Evolutionary conservation across 2,329 filamentous ascomycete genomes (phyloP).

Genomic region (Diatrype stigma): DNA sequence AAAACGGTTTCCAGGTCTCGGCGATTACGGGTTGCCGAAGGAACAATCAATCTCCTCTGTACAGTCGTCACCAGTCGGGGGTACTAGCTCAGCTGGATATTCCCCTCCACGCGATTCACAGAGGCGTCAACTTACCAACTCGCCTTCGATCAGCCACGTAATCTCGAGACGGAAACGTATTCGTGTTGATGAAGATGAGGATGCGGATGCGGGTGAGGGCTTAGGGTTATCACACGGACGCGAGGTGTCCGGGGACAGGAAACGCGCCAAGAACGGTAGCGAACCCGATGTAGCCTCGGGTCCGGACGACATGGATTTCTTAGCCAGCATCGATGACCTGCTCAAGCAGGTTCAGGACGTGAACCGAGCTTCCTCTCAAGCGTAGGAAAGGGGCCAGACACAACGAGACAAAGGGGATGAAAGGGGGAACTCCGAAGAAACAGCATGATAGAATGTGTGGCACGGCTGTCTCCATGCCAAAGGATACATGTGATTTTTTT

Average conservation of each 20-base stretch:
- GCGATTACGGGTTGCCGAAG: slow-evolving; percentile 31
- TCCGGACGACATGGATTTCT: slow-evolving; percentile 18
- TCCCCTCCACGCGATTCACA: slow-evolving; percentile 1
- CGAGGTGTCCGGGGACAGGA: slow-evolving; percentile 16
- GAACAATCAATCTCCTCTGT: slow-evolving; percentile 13
- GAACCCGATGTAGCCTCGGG: slow-evolving; percentile 6
- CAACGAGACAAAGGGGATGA: neutral
- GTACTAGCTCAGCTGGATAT: slow-evolving; percentile 6
- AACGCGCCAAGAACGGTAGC: slow-evolving; percentile 20
- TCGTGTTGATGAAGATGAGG: slow-evolving; percentile 1
- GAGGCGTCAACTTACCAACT: slow-evolving; percentile 11
- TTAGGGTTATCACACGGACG: slow-evolving; percentile 13
- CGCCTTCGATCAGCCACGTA: slow-evolving; percentile 13
- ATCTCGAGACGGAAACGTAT: slow-evolving; percentile 23
- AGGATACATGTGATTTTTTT: too few relatives aligned
- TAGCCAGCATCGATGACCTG: slow-evolving; percentile 23
- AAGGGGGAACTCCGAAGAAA: neutral
- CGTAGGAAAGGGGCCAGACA: neutral
- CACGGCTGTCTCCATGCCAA: too few relatives aligned
- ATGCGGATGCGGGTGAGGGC: slow-evolving; percentile 18
- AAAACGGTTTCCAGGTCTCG: slow-evolving; percentile 34
- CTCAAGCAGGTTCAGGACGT: slow-evolving; percentile 18
- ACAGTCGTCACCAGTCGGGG: slow-evolving; percentile 11
- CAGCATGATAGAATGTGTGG: neutral
- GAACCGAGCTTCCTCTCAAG: neutral